These are phyloP conservation scores for Peronospora farinosa DNA, from an alignment of 352 stramenopile species.

Conservation along the genomic window DNA sequence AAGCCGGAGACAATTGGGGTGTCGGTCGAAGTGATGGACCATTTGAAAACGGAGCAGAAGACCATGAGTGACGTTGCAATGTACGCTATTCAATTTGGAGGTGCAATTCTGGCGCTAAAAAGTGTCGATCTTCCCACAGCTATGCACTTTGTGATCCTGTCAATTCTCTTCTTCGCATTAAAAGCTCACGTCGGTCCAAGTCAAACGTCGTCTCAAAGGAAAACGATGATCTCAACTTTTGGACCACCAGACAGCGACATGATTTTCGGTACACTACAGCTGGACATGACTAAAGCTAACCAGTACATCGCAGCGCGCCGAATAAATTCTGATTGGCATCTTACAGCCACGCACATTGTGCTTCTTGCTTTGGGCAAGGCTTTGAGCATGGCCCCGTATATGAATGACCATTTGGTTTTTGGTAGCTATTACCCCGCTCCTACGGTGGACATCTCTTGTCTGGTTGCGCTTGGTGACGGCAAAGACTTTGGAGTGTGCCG, in stretches of 20 bases:
- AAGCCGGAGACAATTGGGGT: conserved; percentile 4
- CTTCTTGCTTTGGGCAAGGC: too few species aligned
- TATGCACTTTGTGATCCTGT: conserved; percentile 36
- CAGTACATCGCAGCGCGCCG: conserved; percentile 58
- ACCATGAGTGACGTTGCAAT: conserved; percentile 34
- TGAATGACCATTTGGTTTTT: too few species aligned
- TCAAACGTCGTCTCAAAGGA: conserved; percentile 46
- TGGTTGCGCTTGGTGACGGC: conserved; percentile 48
- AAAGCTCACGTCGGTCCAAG: conserved; percentile 54
- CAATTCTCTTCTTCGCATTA: conserved; percentile 48
- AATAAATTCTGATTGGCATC: neutral
- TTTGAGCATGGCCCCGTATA: too few species aligned
- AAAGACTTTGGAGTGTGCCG: conserved; percentile 58
- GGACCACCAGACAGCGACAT: conserved; percentile 49
- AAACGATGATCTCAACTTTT: conserved; percentile 71
- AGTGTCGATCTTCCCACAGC: conserved; percentile 35
- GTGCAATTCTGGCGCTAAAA: conserved; percentile 43
- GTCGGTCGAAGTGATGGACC: conserved; percentile 17
- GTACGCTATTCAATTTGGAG: conserved; percentile 49
- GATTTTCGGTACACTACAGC: conserved; percentile 61
- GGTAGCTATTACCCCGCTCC: conserved; percentile 57
- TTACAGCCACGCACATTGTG: too few species aligned
- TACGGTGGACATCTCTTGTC: conserved; percentile 61
- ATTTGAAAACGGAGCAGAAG: conserved; percentile 25
- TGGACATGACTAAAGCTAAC: conserved; percentile 59